Percentiles rank a stretch among this genome's conserved stretches.
Evolutionary conservation across 2,329 filamentous ascomycete genomes (phyloP).

Genomic region (Kalmusia sp.): DNA sequence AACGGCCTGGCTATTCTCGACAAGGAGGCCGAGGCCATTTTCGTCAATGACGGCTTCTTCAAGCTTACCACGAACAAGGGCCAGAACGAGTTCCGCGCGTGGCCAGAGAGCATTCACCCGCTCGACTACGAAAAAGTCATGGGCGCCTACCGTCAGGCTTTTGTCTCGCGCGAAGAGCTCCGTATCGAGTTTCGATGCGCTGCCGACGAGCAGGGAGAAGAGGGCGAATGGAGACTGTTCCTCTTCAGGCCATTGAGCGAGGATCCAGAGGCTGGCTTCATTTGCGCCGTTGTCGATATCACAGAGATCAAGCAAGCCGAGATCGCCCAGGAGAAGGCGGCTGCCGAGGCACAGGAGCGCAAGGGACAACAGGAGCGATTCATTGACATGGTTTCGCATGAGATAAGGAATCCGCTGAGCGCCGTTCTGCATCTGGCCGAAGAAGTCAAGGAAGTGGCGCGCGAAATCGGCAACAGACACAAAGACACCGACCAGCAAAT

Average conservation of each 20-base stretch:
- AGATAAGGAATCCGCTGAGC: conserved; percentile 48
- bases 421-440: conserved; percentile 53
- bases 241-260: conserved; percentile 52
- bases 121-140: conserved; percentile 55
- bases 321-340: conserved; percentile 50
- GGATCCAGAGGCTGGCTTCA: conserved; percentile 52
- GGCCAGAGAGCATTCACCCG: conserved; percentile 55
- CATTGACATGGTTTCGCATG: conserved; percentile 55
- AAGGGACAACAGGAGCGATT: conserved; percentile 56
- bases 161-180: conserved; percentile 45
- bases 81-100: conserved; percentile 50
- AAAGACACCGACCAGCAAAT: conserved; percentile 26
- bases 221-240: conserved; percentile 51
- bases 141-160: conserved; percentile 52
- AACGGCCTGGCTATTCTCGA: conserved; percentile 56
- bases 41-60: conserved; percentile 56
- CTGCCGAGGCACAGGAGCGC: conserved; percentile 51
- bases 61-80: conserved; percentile 52
- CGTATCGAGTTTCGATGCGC: conserved; percentile 53
- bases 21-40: conserved; percentile 52
- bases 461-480: conserved; percentile 26
- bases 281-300: conserved; percentile 56
- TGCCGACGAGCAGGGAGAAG: conserved; percentile 37
- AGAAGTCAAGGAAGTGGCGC: conserved; percentile 48
- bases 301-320: conserved; percentile 54